A percentile compares a stretch with the other conserved stretches of the same genome.
These are phyloP conservation scores for Antitrichia curtipendula DNA, from an alignment of 225 moss, liverwort and hornwort genomes.

Conservation along the genomic window DNA sequence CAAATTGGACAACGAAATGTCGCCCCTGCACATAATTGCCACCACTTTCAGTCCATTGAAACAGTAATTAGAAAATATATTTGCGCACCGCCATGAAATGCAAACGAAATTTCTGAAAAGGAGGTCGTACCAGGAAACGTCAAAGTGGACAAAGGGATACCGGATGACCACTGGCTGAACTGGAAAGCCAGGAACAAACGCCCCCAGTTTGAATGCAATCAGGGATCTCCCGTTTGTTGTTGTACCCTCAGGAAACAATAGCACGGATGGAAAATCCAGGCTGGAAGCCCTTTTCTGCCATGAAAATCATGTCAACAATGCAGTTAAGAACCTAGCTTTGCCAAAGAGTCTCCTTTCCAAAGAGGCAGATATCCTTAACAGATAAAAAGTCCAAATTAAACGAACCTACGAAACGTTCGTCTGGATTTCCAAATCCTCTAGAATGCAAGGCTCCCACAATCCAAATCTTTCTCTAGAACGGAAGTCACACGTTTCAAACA, in stretches of 20 bases:
- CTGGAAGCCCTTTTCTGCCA: slow-evolving; percentile 60
- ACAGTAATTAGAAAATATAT: not conserved
- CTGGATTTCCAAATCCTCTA: not conserved
- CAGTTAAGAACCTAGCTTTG: not conserved
- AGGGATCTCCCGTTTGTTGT: slow-evolving; percentile 81
- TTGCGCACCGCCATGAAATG: not conserved
- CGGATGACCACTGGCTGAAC: slow-evolving; percentile 87
- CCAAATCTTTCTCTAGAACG: not conserved
- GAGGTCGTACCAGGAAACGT: slow-evolving; percentile 59
- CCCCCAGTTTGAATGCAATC: slow-evolving; percentile 84
- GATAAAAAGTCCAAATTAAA: not conserved
- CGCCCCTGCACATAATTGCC: slow-evolving; percentile 38
- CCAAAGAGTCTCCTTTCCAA: not conserved
- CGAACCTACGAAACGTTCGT: not conserved
- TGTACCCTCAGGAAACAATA: slow-evolving; percentile 88
- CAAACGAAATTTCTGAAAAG: not conserved
- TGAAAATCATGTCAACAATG: not conserved
- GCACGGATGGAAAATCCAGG: slow-evolving; percentile 52
- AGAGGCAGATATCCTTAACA: not conserved
- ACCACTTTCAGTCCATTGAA: not conserved
- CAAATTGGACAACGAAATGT: slow-evolving; percentile 49
- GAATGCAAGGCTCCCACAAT: not conserved
- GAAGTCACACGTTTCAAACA: not conserved
- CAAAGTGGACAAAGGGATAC: slow-evolving; percentile 79
- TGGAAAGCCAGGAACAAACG: slow-evolving; percentile 73